Percentiles rank a stretch among this genome's conserved stretches.
These are phyloP conservation scores for Casuarina equisetifolia DNA, from an alignment of 306 rosid genomes.

Conservation along the genomic window DNA sequence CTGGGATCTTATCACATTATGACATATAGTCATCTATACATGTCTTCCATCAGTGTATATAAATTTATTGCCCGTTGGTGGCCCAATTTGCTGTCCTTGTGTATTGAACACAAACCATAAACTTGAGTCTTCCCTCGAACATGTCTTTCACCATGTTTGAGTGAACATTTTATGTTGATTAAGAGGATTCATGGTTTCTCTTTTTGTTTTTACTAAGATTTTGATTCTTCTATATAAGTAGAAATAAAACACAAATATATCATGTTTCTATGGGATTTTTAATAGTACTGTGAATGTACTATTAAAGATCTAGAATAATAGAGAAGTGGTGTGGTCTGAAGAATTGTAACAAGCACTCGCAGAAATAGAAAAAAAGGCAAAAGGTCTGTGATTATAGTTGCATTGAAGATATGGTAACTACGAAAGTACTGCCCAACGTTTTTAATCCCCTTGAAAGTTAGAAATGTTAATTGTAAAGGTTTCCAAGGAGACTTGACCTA, in stretches of 20 bases:
- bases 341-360: background rate
- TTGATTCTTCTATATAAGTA: background rate
- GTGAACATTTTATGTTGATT: constrained; percentile 2
- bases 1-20: background rate
- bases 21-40: background rate
- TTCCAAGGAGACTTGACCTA: constrained; percentile 11
- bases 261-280: background rate
- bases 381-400: background rate
- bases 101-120: background rate
- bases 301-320: background rate
- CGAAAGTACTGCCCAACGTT: constrained; percentile 6
- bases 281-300: background rate
- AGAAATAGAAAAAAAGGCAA: background rate
- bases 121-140: background rate
- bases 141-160: background rate
- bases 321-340: background rate
- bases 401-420: background rate
- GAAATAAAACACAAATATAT: background rate
- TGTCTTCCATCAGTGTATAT: background rate
- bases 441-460: background rate
- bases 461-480: constrained; percentile 2
- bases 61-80: background rate
- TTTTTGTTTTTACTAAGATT: background rate
- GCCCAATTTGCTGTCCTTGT: background rate
- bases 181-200: background rate